These are phyloP conservation scores for Pluteus cervinus DNA, from an alignment of 768 basidiomycete genomes.

Conservation along the genomic window DNA sequence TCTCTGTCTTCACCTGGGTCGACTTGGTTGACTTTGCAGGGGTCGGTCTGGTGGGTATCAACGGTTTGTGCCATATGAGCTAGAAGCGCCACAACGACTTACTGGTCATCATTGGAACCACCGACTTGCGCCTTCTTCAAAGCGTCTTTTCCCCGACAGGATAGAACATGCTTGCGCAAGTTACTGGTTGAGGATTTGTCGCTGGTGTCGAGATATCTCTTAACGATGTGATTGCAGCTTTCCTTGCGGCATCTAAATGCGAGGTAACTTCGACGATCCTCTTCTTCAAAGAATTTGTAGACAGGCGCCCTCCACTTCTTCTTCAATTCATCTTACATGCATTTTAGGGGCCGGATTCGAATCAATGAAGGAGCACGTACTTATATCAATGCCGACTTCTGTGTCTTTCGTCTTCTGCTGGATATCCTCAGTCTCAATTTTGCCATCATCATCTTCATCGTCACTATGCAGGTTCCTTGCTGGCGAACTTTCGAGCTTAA, in stretches of 20 bases:
- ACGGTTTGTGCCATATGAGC: slow-evolving; percentile 9
- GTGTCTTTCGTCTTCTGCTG: too few species aligned
- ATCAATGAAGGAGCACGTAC: too few species aligned
- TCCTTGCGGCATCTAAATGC: too few species aligned
- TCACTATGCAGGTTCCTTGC: too few species aligned
- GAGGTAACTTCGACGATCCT: too few species aligned
- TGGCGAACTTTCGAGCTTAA: too few species aligned
- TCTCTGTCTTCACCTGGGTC: slow-evolving; percentile 16
- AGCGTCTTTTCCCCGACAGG: slow-evolving; percentile 2
- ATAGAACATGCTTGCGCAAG: neutral
- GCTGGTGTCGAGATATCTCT: neutral
- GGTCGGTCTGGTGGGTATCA: neutral
- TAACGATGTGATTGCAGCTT: slow-evolving; percentile 5
- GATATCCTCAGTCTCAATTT: too few species aligned
- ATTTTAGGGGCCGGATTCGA: too few species aligned
- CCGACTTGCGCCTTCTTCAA: neutral
- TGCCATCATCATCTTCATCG: too few species aligned
- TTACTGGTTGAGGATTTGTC: neutral
- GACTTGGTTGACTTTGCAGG: neutral
- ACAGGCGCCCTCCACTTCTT: slow-evolving; percentile 22
- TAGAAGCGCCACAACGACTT: slow-evolving; percentile 7
- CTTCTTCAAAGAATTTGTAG: too few species aligned
- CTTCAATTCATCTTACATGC: too few species aligned
- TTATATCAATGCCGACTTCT: too few species aligned
- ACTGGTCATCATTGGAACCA: neutral